Base-by-base conservation (phyloP, 192 early-diverging fungal species). In the Dimargaris cristalligena region DNA sequence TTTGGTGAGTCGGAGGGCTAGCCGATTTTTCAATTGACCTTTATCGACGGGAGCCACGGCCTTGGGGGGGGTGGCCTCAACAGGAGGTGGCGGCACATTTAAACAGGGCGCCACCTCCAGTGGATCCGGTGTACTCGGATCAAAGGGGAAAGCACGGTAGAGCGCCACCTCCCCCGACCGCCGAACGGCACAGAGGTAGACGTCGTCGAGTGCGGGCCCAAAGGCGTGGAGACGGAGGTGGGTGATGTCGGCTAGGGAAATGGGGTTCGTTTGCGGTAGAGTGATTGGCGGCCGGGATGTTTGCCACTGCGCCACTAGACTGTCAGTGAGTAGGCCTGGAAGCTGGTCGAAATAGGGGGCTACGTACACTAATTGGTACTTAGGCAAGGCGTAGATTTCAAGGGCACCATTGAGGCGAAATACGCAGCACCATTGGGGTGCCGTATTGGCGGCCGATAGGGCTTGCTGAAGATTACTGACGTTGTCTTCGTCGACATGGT, bases 341-440 rank as follows among this genome's bases (percentile, higher is more conserved):
- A 25, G 22, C n/a, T 26, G 48, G 3, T 68, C 65, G 31, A 75
- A 66, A 13, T 62, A 48, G 1, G 71, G 70, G 29, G 71, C 49
- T 45, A 66, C 57, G 30, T 65, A 29, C 4, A 75, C 63, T 25
- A 31, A 51, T 44, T 71, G 48, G 34, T 67, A 62, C 4, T 71
- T 71, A 0, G 45, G 34, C 44, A 45, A 11, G 6, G 25, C 25
- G 30, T 60, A 60, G 14, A 60, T 29, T 20, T 29, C 50, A 6
- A 52, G 50, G 26, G 26, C 20, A 6, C 50, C 30, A 31, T 9
- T 18, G 8, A 4, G 26, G 8, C 8, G 6, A 29, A 29, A 6
- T 31, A 31, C 32, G 32, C 45, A 60, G 32, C 48, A 47, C 48
- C 45, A 60, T 23, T 61, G 69, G 23, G 6, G 63, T 69, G 32